A percentile compares a stretch with the other conserved stretches of the same genome.
Evolutionary conservation across 1,284 basidiomycete genomes (phyloP).

Genomic region (Lignosus rhinocerotis): DNA sequence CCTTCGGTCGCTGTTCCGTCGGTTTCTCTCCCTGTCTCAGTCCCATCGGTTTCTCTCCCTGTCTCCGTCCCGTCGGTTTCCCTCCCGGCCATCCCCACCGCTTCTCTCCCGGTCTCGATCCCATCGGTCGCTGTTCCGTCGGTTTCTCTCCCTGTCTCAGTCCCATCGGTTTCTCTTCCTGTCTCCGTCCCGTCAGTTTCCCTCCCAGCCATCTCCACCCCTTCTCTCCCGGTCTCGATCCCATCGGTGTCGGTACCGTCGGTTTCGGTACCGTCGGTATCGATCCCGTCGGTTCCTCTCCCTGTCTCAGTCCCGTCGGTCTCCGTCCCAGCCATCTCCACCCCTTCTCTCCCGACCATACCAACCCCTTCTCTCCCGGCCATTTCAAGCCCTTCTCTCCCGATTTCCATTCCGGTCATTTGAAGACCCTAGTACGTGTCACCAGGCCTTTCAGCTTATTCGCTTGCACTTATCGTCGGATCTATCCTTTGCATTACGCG

Average conservation of each 20-base stretch:
- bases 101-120: neutral
- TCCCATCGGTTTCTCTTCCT: conserved; percentile 3
- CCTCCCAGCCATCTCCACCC: neutral
- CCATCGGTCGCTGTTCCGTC: too few relatives aligned
- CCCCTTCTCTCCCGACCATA: neutral
- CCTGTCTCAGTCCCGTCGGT: neutral
- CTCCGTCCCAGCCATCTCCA: neutral
- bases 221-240: neutral
- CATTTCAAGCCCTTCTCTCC: neutral
- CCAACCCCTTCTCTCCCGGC: neutral
- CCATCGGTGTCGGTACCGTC: neutral
- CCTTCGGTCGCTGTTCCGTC: neutral
- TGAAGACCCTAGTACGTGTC: too few relatives aligned
- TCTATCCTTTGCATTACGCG: too few relatives aligned
- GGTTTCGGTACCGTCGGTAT: neutral
- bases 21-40: neutral
- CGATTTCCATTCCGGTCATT: neutral
- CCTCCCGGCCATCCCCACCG: neutral
- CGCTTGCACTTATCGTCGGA: too few relatives aligned
- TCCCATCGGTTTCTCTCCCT: conserved; percentile 1
- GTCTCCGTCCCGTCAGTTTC: conserved; percentile 1
- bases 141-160: neutral
- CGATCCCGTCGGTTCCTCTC: conserved; percentile 1
- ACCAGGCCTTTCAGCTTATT: too few relatives aligned
- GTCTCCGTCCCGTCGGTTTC: conserved; percentile 1